Evolutionary conservation across 768 basidiomycete genomes (phyloP), one percentile per base, ranked within the genome.

Genomic region (Boletellus emodensis): DNA sequence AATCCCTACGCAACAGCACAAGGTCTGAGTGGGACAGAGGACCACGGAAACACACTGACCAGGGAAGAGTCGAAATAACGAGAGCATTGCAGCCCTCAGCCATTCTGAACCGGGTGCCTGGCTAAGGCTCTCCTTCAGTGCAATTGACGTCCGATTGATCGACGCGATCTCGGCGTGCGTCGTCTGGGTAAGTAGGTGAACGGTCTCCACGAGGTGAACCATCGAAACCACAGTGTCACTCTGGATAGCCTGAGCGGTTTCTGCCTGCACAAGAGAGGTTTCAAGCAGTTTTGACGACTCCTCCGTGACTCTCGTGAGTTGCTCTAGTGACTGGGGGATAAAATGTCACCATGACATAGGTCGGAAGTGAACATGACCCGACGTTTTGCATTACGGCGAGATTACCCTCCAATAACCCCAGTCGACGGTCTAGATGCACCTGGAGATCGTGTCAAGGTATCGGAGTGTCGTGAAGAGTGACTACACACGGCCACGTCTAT

Each of bases 111-210:
- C 17, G 5, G 53, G 44, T 14, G 48, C 52, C 39, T 48, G 58
- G 42, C 47, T 53, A 38, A 78, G 63, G 26, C 51, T 53, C 35
- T 64, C 58, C 33, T 57, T 67, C 22, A 69, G 49, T 3, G 55
- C 53, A 40, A 53, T 55, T 3, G 75, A 70, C 18, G 81, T 76
- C 17, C 61, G 69, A 42, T 77, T 79, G 47, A 84, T 74, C 49
- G 70, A 72, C 46, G 72, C 66, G 34, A 83, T 62, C 54, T 80
- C 78, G 14, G 56, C 49, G 18, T 69, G 72, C 3, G 78, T 70
- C 10, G 67, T 70, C 30, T 60, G 57, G 1, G 73, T 70, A 18
- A 82, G 61, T 11, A 67, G 62, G 8, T 66, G 53, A 22, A 83
- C 55, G 0, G 68, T 62, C 18, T 65, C 58, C 10, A 60, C 63